Evolutionary conservation across 2,329 filamentous ascomycete species (phyloP).

Genomic region (Purpureocillium lavendulum): DNA sequence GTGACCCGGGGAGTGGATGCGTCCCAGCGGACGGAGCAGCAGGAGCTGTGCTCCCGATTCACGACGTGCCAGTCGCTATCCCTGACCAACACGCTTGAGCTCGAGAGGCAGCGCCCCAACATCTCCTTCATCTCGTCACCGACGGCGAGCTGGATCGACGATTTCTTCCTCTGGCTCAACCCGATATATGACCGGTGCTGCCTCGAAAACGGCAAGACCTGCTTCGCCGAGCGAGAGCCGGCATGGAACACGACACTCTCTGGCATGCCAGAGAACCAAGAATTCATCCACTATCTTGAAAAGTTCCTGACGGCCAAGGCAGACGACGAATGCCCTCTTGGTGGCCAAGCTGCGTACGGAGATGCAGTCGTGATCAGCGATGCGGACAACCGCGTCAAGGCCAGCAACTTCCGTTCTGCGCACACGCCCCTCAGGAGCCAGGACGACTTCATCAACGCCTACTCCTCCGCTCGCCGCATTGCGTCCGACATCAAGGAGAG

Average conservation of each 20-base stretch:
- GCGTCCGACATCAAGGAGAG: constrained; percentile 62
- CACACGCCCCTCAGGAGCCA: constrained; percentile 85
- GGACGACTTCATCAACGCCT: constrained; percentile 85
- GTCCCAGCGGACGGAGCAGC: constrained; percentile 67
- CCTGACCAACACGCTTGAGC: constrained; percentile 82
- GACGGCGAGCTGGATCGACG: constrained; percentile 92
- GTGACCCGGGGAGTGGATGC: constrained; percentile 76
- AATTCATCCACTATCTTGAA: constrained; percentile 79
- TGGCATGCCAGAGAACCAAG: constrained; percentile 89
- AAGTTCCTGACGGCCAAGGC: constrained; percentile 79
- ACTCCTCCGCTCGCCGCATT: constrained; percentile 82
- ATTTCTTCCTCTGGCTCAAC: constrained; percentile 96
- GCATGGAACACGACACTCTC: constrained; percentile 82
- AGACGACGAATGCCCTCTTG: constrained; percentile 76
- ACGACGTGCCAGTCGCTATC: constrained; percentile 80
- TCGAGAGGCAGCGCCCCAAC: constrained; percentile 83
- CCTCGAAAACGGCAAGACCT: constrained; percentile 60
- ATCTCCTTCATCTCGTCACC: constrained; percentile 83
- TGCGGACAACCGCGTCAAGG: constrained; percentile 57
- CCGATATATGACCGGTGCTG: constrained; percentile 67
- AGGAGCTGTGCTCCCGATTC: constrained; percentile 83
- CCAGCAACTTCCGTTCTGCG: constrained; percentile 85
- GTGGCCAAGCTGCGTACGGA: constrained; percentile 79
- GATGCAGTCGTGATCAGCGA: constrained; percentile 73
- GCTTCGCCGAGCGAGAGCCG: constrained; percentile 70